These are phyloP conservation scores for Stephania cephalantha DNA, from an alignment of 164 flowering plant species.

Conservation along the genomic window DNA sequence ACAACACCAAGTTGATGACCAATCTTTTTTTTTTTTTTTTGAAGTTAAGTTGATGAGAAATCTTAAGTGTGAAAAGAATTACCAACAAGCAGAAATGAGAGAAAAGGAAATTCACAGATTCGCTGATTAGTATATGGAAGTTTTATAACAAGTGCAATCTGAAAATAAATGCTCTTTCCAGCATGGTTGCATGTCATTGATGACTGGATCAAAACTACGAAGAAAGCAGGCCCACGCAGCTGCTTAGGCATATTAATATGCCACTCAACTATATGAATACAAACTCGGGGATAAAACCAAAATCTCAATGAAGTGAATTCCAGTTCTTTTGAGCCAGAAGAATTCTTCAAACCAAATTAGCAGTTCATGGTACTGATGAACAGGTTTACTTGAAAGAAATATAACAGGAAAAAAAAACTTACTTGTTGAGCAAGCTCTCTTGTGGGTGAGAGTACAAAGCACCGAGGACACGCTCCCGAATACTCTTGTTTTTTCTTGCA, in stretches of 20 bases:
- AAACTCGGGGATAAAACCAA: neutral
- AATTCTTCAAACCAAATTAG: neutral
- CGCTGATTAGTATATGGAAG: too few species aligned
- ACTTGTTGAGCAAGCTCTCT: slow-evolving; percentile 98
- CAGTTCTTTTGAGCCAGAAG: neutral
- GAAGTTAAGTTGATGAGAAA: neutral
- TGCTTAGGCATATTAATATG: neutral
- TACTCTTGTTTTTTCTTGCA: slow-evolving; percentile 38
- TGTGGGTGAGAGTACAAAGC: slow-evolving; percentile 92
- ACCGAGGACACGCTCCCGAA: slow-evolving; percentile 47
- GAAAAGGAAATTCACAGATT: too few species aligned
- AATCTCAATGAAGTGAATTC: neutral
- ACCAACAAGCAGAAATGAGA: too few species aligned
- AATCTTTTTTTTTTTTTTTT: too few species aligned
- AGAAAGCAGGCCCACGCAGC: neutral
- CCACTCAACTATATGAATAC: neutral
- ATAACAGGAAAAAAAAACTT: slow-evolving; percentile 14
- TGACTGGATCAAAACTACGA: neutral
- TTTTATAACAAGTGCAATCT: too few species aligned
- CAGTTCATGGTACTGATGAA: neutral
- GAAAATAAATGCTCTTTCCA: neutral
- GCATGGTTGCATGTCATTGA: neutral
- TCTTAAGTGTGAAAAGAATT: neutral
- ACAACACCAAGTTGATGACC: neutral
- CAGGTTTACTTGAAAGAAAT: neutral